Evolutionary conservation across 257 asterid genomes (phyloP), one percentile per base, ranked within the genome.

Genomic region (Solanum megistacrolobum): DNA sequence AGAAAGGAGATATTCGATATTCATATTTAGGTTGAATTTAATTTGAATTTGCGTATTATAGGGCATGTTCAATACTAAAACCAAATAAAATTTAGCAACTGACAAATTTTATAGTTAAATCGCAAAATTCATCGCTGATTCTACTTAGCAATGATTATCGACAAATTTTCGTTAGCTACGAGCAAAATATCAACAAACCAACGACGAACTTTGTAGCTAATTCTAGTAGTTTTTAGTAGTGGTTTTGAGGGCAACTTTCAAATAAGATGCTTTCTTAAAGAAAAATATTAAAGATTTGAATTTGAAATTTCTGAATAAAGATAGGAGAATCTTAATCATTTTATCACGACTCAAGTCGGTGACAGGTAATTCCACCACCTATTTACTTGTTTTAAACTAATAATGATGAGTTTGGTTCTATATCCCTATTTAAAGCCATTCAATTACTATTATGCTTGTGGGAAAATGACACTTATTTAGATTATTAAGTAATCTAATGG

Each of bases 361-460:
- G 12, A 86, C 91, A 91, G 88, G 92, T 89, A 86, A 89, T 87
- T 87, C 88, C 68, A 39, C 90, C 81, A 92, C 92, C 92, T 90
- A 93, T 91, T 91, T 73, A 87, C 84, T 89, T 88, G 82, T 90
- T 87, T 84, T 13, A 90, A 91, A 90, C 92, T 90, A 58, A 87
- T 78, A 5, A 41, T 90, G 88, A 88, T 89, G 87, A 92, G 93
- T 90, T 89, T 91, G 88, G 90, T 87, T 75, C 65, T 88, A 69
- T 34, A 6, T 72, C 36, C 62, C 11, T 75, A 4, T 0, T 75
- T 74, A 74, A 39, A n/a, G 58, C 58, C 31, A 39, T 78, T 41
- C 23, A 3, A 78, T 41, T 25, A 78, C 25, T 41, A 78, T 43
- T 41, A 25, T 25, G 84, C 27, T n/a, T 76, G 23, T 27, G 34